phyloP scores from a whole-genome alignment of 2,329 filamentous ascomycete species.

The Penicillium sp. region DNA sequence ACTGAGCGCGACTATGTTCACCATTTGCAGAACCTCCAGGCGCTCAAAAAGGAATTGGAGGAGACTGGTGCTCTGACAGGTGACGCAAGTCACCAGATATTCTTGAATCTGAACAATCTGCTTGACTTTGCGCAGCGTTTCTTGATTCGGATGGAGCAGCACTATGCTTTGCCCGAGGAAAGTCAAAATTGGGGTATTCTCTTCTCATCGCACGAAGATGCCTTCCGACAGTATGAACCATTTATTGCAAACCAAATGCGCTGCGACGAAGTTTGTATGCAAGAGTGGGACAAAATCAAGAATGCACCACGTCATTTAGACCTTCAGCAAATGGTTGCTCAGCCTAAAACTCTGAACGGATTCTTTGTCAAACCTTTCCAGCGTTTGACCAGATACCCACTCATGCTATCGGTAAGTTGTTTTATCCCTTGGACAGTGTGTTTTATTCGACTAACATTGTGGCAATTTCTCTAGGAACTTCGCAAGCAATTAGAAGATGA shows the following conservation, averaged over 20 bases:
- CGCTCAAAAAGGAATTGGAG: conserved; percentile 85
- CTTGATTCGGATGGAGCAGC: conserved; percentile 92
- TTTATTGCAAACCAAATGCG: conserved; percentile 97
- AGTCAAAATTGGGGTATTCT: conserved; percentile 93
- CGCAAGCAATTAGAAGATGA: conserved; percentile 78
- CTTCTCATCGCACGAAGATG: conserved; percentile 79
- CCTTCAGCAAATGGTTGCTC: conserved; percentile 73
- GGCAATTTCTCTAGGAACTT: conserved; percentile 62
- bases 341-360: conserved; percentile 82
- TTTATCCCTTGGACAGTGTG: not conserved
- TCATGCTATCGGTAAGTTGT: conserved; percentile 72
- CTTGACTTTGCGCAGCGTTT: conserved; percentile 95
- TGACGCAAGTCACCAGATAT: conserved; percentile 90
- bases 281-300: conserved; percentile 83
- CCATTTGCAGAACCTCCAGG: conserved; percentile 89
- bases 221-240: conserved; percentile 89
- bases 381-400: conserved; percentile 87
- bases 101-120: conserved; percentile 91
- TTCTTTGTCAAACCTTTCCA: conserved; percentile 98
- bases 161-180: conserved; percentile 74
- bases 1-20: conserved; percentile 98
- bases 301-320: conserved; percentile 65
- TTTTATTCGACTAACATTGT: not conserved
- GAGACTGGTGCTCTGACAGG: conserved; percentile 84
- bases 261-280: conserved; percentile 78